Conservation (phyloP, 192 early-diverging fungal species). For the Coemansia sp. region DNA sequence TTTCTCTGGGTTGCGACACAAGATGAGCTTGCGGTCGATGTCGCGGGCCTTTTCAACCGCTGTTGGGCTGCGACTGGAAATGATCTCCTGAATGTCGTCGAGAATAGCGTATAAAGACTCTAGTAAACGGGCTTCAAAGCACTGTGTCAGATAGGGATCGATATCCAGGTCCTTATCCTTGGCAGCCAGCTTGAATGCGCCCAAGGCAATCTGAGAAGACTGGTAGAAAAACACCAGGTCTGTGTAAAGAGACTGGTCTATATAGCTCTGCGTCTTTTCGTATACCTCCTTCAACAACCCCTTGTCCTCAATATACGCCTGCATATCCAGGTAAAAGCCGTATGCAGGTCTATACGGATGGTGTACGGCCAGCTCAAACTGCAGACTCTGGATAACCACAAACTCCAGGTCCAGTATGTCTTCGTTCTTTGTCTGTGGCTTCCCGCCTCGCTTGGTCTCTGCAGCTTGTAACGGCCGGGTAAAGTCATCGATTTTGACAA, state of each 20-base stretch:
- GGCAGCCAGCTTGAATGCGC: conserved; percentile 64
- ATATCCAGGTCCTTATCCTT: conserved; percentile 59
- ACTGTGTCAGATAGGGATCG: conserved; percentile 52
- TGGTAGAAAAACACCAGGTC: conserved; percentile 77
- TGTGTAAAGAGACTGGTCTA: conserved; percentile 66
- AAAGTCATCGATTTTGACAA: conserved; percentile 76
- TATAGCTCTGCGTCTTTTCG: conserved; percentile 56
- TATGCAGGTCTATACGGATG: conserved; percentile 72
- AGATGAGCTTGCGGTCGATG: conserved; percentile 65
- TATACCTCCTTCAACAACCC: conserved; percentile 50
- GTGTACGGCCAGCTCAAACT: conserved; percentile 74
- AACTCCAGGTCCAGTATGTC: conserved; percentile 68
- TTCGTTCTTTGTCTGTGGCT: conserved; percentile 47
- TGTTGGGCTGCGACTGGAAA: conserved; percentile 47
- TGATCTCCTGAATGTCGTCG: conserved; percentile 55
- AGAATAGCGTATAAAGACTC: conserved; percentile 55
- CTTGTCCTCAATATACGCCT: conserved; percentile 43
- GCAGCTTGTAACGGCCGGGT: conserved; percentile 38
- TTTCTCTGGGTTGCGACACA: conserved; percentile 74
- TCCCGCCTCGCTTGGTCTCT: conserved; percentile 41
- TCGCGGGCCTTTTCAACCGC: conserved; percentile 56
- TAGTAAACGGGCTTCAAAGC: conserved; percentile 47
- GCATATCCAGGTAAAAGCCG: conserved; percentile 76
- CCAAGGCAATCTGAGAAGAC: conserved; percentile 76
- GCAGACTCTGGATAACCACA: conserved; percentile 68